Evolutionary conservation across 2,329 filamentous ascomycete species (phyloP), one percentile per base, ranked within the genome.

Genomic region (Botrytis squamosa): DNA sequence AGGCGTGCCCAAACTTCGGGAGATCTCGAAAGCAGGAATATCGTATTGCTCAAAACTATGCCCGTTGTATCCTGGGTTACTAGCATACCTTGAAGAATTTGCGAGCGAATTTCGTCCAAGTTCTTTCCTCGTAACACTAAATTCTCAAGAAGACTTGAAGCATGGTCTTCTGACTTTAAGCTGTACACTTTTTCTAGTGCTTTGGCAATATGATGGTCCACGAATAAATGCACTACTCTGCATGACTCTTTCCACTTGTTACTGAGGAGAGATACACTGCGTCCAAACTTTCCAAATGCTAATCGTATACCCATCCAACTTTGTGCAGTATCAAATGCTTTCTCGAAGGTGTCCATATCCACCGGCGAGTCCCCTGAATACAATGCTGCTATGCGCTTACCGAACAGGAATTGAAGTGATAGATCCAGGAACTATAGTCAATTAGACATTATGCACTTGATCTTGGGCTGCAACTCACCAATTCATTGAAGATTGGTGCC

Each of bases 331-430:
- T 64, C 10, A 20, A 73, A 73, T 29, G 65, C 71, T 20, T 62
- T 6, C 6, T 70, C 18, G n/a, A 70, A 70, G 1, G 36, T 73
- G 14, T 55, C 33, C 29, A 62, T 63, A 20, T 62, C 16, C 18
- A 55, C 42, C 2, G 66, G 36, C 0, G n/a, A 63, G 5, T 59
- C 12, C 29, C 14, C 57, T 9, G 63, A 38, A 12, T 60, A 46
- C 12, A 38, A 40, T 8, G 1, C 29, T 57, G 25, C 22, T 42
- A 68, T 52, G n/a, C 40, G 9, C 18, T 68, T 20, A 3, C 71
- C 71, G 5, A 73, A 55, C 33, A 73, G 25, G 20, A 69, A 73
- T 40, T 70, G 71, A 20, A 73, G 25, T 55, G 71, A 63, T 38
- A 70, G 12, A 42, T 69, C 55, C 14, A 73, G 36, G 49, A 73